Percentiles rank a stretch among this genome's conserved stretches.
phyloP scores from a whole-genome alignment of 805 yeast species.

The Zygosaccharomyces gambellarensis region DNA sequence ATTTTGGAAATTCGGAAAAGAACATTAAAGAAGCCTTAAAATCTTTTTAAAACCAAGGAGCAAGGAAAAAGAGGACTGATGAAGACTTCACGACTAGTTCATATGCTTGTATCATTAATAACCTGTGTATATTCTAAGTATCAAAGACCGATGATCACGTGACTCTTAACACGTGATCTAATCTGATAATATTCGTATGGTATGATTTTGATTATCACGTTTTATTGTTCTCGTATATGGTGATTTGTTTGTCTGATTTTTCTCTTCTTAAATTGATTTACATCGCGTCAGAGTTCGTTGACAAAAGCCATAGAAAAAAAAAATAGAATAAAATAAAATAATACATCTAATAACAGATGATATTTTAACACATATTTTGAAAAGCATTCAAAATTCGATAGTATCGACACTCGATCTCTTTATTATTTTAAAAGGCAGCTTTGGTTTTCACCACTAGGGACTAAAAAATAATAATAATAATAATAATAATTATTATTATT shows the following conservation, averaged over 20 bases:
- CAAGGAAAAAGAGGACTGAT: neutral
- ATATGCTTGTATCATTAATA: too few species aligned
- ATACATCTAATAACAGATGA: too few species aligned
- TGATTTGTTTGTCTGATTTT: neutral
- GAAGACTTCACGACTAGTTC: neutral
- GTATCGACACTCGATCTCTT: neutral
- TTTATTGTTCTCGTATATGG: too few species aligned
- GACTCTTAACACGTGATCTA: too few species aligned
- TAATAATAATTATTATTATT: too few species aligned
- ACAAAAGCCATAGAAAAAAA: neutral
- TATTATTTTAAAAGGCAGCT: neutral
- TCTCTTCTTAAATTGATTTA: neutral
- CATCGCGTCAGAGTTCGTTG: neutral
- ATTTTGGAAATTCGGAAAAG: constrained; percentile 17
- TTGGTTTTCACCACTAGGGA: neutral
- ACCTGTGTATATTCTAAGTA: too few species aligned
- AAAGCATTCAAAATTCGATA: neutral
- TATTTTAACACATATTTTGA: neutral
- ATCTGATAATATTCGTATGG: too few species aligned
- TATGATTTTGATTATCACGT: too few species aligned
- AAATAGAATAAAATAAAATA: neutral
- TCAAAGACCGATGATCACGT: too few species aligned
- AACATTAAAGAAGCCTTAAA: neutral
- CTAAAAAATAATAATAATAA: constrained; percentile 1
- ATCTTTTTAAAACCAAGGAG: too few species aligned